Evolutionary conservation across 768 basidiomycete genomes (phyloP).

Genomic region (Amanita rubescens): DNA sequence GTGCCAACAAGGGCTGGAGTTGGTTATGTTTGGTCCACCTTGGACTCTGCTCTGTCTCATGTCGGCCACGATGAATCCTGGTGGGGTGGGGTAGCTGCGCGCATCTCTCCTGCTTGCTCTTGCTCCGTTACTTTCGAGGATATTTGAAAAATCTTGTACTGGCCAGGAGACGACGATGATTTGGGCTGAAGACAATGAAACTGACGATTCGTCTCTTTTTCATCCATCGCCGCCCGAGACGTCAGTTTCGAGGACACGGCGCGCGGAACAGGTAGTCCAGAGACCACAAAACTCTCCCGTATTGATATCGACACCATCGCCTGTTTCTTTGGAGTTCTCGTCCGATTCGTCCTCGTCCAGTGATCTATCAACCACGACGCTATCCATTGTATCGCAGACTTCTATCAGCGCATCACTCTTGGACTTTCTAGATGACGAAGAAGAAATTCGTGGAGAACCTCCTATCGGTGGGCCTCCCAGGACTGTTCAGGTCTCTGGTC

Average conservation of each 20-base stretch:
- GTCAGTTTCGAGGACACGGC: neutral
- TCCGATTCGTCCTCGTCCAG: neutral
- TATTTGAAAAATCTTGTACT: neutral
- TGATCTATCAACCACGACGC: neutral
- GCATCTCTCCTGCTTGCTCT: neutral
- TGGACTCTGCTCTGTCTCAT: too few relatives aligned
- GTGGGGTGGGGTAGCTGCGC: neutral
- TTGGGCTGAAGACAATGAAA: neutral
- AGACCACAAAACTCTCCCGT: neutral
- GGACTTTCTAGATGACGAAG: neutral
- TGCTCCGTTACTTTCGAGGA: neutral
- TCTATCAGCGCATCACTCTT: neutral
- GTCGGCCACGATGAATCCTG: too few relatives aligned
- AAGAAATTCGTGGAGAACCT: neutral
- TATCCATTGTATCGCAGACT: neutral
- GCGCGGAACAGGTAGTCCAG: neutral
- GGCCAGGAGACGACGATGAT: neutral
- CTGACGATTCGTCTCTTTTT: neutral
- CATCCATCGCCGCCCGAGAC: neutral
- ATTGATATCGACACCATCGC: neutral
- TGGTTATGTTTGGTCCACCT: neutral
- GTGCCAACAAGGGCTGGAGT: neutral
- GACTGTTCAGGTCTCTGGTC: neutral
- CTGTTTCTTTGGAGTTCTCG: neutral
- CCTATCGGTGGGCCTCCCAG: neutral